A percentile compares a stretch with the other conserved stretches of the same genome.
Conservation (phyloP, 306 rosid species). For the Potentilla sterilis region DNA sequence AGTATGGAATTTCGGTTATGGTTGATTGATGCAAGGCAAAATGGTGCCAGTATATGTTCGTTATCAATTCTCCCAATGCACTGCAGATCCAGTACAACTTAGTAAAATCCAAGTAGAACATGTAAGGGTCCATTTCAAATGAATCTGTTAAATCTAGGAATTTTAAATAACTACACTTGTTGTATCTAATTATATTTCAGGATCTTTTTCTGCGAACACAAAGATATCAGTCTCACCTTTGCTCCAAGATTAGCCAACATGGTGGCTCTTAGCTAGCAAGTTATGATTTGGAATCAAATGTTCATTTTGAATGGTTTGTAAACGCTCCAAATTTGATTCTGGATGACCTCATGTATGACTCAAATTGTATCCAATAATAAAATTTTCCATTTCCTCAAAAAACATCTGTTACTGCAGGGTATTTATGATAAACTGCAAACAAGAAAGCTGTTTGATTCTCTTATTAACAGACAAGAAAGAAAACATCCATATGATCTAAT, state of each 20-base stretch:
- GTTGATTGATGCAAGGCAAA: neutral
- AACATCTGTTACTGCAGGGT: neutral
- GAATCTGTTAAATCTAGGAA: neutral
- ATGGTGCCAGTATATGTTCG: conserved; percentile 9
- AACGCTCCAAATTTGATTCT: too few relatives aligned
- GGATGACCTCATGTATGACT: too few relatives aligned
- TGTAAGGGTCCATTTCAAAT: neutral
- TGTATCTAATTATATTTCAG: neutral
- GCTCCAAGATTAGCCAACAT: too few relatives aligned
- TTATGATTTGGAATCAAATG: too few relatives aligned
- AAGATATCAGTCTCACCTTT: too few relatives aligned
- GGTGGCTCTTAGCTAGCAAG: too few relatives aligned
- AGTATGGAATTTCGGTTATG: neutral
- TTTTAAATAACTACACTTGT: neutral
- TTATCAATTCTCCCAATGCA: conserved; percentile 18
- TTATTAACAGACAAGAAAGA: neutral
- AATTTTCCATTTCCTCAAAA: too few relatives aligned
- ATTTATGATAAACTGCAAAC: neutral
- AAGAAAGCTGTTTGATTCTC: neutral
- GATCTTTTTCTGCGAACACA: neutral
- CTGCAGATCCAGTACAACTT: conserved; percentile 6
- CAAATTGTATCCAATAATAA: too few relatives aligned
- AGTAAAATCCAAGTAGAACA: neutral
- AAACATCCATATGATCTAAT: neutral
- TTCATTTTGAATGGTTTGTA: too few relatives aligned